Base-by-base conservation (phyloP, 2,329 filamentous ascomycete species). In the Dothideomycetes sp. region DNA sequence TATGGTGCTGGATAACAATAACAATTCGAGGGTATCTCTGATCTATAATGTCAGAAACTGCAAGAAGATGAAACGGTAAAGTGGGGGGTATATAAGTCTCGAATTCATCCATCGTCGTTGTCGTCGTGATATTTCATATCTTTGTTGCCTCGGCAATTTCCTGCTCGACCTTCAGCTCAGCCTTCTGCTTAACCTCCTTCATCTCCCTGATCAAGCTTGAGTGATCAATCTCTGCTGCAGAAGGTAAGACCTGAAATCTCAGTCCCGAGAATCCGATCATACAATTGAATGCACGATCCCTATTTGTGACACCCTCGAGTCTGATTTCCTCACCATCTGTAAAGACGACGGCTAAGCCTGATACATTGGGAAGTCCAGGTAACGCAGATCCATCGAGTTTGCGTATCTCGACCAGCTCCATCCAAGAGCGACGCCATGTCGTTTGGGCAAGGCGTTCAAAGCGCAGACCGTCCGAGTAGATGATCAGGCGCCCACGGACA, bases 251-350 rank as follows among this genome's bases (percentile, higher is more conserved):
- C 42, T 61, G 57, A 52, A 57, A 61, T 19, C 48, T 45, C 16
- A 60, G 17, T 1, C 52, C 52, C n/a, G 54, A 59, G 36, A 62
- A 60, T 1, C 52, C 59, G 34, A 61, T 47, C 5, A 62, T 50
- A 15, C 51, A 47, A 45, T 61, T 61, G 34, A 61, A 62, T 4
- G 54, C 57, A 34, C 57, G 55, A 37, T 61, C 56, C 17, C 58
- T 46, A 14, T 50, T 47, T 19, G 45, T 53, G 46, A 61, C 47
- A 31, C 48, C 52, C 31, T 58, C 50, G 15, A 52, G 22, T 8
- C 42, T 30, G 30, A 45, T 36, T 11, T 33, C 22, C 2, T 7
- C 34, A 4, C 43, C 43, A 15, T 45, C 40, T 16, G 36, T 37
- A 10, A 42, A 45, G 11, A 16, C 29, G 10, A 45, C 12, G 14